Evolutionary conservation across 2,329 filamentous ascomycete species (phyloP).

Genomic region (Sporothrix brasiliensis): DNA sequence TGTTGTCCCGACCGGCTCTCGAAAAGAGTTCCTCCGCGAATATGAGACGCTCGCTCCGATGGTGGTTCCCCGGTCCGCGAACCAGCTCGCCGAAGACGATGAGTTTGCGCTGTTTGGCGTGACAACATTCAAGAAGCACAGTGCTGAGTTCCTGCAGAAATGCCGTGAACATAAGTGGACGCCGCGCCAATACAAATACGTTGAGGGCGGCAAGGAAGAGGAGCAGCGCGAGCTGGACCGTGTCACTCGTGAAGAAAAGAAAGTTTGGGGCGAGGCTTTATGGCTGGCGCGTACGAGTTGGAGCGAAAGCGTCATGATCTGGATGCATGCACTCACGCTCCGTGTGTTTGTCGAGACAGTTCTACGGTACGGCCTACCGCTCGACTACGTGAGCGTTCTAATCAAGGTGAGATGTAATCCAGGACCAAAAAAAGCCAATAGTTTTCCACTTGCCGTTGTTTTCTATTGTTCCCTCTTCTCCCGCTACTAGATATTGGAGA

Average conservation of each 20-base stretch:
- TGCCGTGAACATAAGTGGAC: slow-evolving; percentile 93
- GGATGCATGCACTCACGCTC: slow-evolving; percentile 88
- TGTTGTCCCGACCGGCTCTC: slow-evolving; percentile 76
- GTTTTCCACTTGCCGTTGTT: background rate
- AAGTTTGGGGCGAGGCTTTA: slow-evolving; percentile 89
- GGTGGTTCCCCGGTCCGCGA: slow-evolving; percentile 88
- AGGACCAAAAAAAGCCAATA: background rate
- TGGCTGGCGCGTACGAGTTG: slow-evolving; percentile 87
- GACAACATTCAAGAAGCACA: slow-evolving; percentile 90
- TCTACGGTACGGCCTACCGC: slow-evolving; percentile 87
- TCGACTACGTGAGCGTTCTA: slow-evolving; percentile 84
- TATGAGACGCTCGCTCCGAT: slow-evolving; percentile 90
- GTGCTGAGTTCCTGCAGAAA: slow-evolving; percentile 85
- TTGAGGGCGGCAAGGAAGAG: slow-evolving; percentile 85
- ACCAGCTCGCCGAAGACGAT: slow-evolving; percentile 78
- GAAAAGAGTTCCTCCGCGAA: slow-evolving; percentile 84
- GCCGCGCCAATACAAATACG: slow-evolving; percentile 90
- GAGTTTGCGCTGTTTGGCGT: slow-evolving; percentile 89
- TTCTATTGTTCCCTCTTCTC: background rate
- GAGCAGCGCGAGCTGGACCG: slow-evolving; percentile 85
- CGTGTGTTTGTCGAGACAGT: slow-evolving; percentile 97
- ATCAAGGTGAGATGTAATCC: slow-evolving; percentile 68
- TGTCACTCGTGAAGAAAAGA: slow-evolving; percentile 81
- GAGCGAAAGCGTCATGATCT: slow-evolving; percentile 94
- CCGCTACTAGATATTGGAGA: background rate